Conservation (phyloP, 1,284 basidiomycete genomes). For the Ceratobasidium sp. region DNA sequence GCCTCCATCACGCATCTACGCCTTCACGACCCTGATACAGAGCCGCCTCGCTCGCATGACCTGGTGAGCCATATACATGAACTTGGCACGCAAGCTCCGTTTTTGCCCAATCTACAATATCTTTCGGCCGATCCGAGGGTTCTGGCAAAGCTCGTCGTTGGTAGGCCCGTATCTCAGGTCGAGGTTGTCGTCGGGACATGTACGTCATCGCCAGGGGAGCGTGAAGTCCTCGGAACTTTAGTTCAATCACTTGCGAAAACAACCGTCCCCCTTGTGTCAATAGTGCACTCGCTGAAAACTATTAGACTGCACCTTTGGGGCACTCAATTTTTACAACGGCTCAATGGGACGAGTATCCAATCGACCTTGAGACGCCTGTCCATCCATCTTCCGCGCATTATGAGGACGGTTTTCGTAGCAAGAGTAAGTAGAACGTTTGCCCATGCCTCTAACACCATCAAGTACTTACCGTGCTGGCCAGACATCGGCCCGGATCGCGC, state of each 20-base stretch:
- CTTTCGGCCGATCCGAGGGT: constrained; percentile 32
- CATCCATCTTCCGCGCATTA: constrained; percentile 13
- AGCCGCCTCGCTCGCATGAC: constrained; percentile 23
- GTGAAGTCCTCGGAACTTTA: constrained; percentile 3
- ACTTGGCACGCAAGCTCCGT: neutral
- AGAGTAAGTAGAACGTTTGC: constrained; percentile 4
- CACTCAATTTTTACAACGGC: constrained; percentile 16
- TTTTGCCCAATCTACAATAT: constrained; percentile 13
- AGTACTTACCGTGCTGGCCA: neutral
- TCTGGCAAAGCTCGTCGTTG: constrained; percentile 1
- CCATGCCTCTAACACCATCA: neutral
- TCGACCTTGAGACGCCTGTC: neutral
- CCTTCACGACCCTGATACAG: constrained; percentile 32
- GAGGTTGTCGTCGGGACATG: constrained; percentile 12
- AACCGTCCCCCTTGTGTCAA: constrained; percentile 2
- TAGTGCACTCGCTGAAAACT: constrained; percentile 8
- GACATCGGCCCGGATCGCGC: constrained; percentile 8
- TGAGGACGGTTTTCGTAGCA: constrained; percentile 13
- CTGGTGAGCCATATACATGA: constrained; percentile 17
- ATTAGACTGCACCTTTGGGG: constrained; percentile 35
- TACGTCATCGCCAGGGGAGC: constrained; percentile 25
- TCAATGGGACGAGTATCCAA: constrained; percentile 7
- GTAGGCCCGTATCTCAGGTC: constrained; percentile 18
- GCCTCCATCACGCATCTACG: constrained; percentile 13
- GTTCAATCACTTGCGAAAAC: constrained; percentile 19